Percentiles rank a stretch among this genome's conserved stretches.
phyloP scores from a whole-genome alignment of 2,329 filamentous ascomycete species.

The Madurella fahalii region DNA sequence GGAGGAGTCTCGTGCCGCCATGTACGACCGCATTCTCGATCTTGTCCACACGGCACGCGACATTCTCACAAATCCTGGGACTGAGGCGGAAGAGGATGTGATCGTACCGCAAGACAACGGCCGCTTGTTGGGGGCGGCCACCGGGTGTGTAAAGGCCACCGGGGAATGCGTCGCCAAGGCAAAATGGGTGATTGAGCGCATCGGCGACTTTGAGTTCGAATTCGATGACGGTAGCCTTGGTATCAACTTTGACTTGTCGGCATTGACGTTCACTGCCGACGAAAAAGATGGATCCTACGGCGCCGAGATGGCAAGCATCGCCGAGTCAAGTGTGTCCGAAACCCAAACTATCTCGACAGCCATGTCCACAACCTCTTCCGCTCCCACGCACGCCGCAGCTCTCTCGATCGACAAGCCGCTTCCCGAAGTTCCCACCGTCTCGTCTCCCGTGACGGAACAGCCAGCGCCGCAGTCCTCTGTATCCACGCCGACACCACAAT shows the following conservation, averaged over 20 bases:
- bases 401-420: constrained; percentile 62
- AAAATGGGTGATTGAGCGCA: constrained; percentile 77
- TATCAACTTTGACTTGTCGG: constrained; percentile 52
- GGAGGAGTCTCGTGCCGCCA: constrained; percentile 63
- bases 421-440: constrained; percentile 58
- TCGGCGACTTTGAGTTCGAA: constrained; percentile 88
- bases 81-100: constrained; percentile 65
- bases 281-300: constrained; percentile 28
- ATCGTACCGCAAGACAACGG: constrained; percentile 77
- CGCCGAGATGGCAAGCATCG: constrained; percentile 36
- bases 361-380: constrained; percentile 29
- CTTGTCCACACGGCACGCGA: constrained; percentile 78
- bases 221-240: constrained; percentile 55
- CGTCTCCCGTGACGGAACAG: constrained; percentile 33
- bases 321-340: constrained; percentile 36
- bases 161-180: constrained; percentile 89
- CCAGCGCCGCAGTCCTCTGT: constrained; percentile 30
- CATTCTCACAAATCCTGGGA: constrained; percentile 65
- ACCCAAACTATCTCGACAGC: constrained; percentile 31
- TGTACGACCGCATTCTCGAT: constrained; percentile 76
- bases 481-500: constrained; percentile 37
- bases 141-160: constrained; percentile 81
- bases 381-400: constrained; percentile 36
- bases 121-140: constrained; percentile 72
- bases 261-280: constrained; percentile 44